phyloP scores from a whole-genome alignment of 106 monocot species.

The Dendrobium catenatum region DNA sequence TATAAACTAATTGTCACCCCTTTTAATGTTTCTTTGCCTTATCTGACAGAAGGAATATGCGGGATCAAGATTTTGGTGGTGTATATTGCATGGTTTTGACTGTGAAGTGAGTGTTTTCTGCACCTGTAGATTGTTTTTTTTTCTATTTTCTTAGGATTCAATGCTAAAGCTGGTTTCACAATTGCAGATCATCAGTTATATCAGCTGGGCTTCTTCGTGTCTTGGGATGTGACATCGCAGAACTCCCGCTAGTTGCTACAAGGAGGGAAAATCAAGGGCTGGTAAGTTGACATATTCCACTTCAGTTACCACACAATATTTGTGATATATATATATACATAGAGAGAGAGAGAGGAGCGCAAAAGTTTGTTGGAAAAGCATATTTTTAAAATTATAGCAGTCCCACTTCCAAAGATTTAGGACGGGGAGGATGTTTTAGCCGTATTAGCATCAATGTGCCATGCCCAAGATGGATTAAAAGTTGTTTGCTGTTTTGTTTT shows the following conservation, averaged over 20 bases:
- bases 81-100: slow-evolving; percentile 83
- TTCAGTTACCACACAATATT: too few species aligned
- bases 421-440: too few species aligned
- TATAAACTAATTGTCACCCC: background rate
- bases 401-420: too few species aligned
- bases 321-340: background rate
- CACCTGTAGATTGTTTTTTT: background rate
- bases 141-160: background rate
- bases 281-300: slow-evolving; percentile 31
- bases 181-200: slow-evolving; percentile 66
- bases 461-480: too few species aligned
- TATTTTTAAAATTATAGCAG: too few species aligned
- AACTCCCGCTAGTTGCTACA: slow-evolving; percentile 94
- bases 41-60: slow-evolving; percentile 43
- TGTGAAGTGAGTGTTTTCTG: slow-evolving; percentile 43
- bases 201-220: slow-evolving; percentile 84
- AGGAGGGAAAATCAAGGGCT: slow-evolving; percentile 67
- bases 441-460: too few species aligned
- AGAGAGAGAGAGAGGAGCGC: too few species aligned
- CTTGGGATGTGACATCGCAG: slow-evolving; percentile 76
- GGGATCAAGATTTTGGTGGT: slow-evolving; percentile 89
- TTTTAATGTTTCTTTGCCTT: slow-evolving; percentile 1
- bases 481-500: too few species aligned
- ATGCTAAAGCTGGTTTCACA: background rate
- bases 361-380: too few species aligned